Base-by-base conservation (phyloP, 148 eudicot species). In the Rhododendron griersonianum region DNA sequence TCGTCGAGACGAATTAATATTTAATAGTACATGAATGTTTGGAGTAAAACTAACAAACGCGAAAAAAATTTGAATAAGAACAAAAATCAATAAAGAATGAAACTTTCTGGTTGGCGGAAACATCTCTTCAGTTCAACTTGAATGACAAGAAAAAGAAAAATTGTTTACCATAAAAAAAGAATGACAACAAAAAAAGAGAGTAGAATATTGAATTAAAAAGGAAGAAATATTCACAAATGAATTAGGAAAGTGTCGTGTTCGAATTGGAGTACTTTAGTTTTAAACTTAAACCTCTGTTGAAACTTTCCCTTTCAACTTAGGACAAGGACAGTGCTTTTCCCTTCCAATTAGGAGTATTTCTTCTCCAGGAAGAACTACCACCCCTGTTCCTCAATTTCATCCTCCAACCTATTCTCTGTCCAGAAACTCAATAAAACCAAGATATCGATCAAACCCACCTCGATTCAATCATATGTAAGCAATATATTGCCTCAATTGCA, bases 381-480 rank as follows among this genome's bases (percentile, higher is more conserved):
- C 39, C 41, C 39, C 19, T 71, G 77, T 71, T 33, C n/a, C 79
- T 75, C 23, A 39, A 19, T 3, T 51, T 51, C 65, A 28, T 18
- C 19, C 44, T 35, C 44, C 21, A 28, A n/a, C 57, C 9, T 14
- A 79, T 11, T n/a, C 30, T 18, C 76, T 5, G 33, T 65, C 28
- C 57, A 6, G 67, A 74, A 53, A 23, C 50, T 25, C 57, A 39
- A 75, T 33, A 84, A 30, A 39, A 21, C 50, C 73, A 3, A 25
- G 45, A 21, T 16, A 48, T 76, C 2, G 35, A 30, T 84, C 50
- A 23, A 55, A 19, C 86, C 19, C 81, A 15, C 33, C 15, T 39
- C 50, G 75, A 76, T 55, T 84, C 81, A 30, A 75, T 76, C 86
- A 84, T 53, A 84, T 84, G 86, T 84, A 39, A 84, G 81, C 55